phyloP scores from a whole-genome alignment of 768 basidiomycete species.

The Gloeopeniophorella convolvens region DNA sequence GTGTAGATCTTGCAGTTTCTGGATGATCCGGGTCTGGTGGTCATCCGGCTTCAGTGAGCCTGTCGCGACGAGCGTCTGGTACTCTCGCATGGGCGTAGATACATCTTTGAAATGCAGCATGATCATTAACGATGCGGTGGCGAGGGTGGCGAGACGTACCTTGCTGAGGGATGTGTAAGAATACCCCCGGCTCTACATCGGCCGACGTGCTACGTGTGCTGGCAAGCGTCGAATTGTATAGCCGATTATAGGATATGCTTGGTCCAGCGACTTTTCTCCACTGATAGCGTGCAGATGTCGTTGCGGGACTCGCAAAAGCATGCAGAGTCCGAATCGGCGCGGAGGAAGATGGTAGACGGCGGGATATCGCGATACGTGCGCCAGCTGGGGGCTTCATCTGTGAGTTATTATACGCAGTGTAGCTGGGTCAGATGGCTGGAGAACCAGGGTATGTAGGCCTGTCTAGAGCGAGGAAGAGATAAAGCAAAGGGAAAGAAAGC shows the following conservation, averaged over 20 bases:
- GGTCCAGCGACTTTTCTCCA: neutral
- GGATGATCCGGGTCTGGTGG: conserved; percentile 80
- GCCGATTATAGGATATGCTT: neutral
- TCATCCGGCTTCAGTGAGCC: conserved; percentile 66
- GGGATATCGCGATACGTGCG: conserved; percentile 11
- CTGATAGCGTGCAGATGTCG: neutral
- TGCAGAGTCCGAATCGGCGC: neutral
- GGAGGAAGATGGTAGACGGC: neutral
- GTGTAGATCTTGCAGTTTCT: conserved; percentile 76
- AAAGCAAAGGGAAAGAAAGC: too few species aligned
- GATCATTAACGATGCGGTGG: neutral
- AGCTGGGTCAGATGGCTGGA: too few species aligned
- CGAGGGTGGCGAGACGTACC: neutral
- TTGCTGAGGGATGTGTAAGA: neutral
- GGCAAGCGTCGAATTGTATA: conserved; percentile 6
- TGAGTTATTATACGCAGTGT: too few species aligned
- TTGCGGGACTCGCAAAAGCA: neutral
- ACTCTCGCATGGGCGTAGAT: conserved; percentile 31
- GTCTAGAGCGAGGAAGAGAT: too few species aligned
- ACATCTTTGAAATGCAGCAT: too few species aligned
- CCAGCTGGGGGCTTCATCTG: neutral
- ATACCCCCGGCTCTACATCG: neutral
- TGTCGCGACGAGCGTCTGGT: conserved; percentile 41
- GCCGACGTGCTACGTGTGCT: neutral
- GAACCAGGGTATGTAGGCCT: too few species aligned